These are phyloP conservation scores for Penicillium griseofulvum DNA, from an alignment of 2,329 filamentous ascomycete species.

Conservation along the genomic window DNA sequence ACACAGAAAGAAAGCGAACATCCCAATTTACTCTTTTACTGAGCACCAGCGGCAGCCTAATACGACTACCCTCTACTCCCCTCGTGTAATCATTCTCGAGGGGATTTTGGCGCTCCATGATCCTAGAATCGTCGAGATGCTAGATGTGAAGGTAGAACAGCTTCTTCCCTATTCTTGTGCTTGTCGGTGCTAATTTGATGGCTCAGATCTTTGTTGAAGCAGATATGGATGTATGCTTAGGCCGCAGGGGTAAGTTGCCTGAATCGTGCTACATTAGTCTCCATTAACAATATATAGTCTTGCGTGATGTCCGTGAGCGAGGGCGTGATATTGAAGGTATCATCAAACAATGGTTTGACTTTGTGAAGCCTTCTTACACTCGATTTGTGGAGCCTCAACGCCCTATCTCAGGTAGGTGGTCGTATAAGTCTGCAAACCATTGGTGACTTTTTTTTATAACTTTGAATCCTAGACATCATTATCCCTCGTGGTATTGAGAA, in stretches of 20 bases:
- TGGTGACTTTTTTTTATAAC: slow-evolving; percentile 9
- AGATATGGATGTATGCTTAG: slow-evolving; percentile 89
- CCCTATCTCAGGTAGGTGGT: slow-evolving; percentile 65
- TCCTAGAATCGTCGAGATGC: slow-evolving; percentile 73
- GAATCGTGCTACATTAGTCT: neutral
- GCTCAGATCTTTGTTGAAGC: slow-evolving; percentile 87
- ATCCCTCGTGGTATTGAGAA: slow-evolving; percentile 95
- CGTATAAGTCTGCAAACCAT: neutral
- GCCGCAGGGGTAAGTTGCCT: slow-evolving; percentile 67
- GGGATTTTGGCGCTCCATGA: slow-evolving; percentile 96
- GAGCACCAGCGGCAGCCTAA: slow-evolving; percentile 77
- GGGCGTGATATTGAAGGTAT: slow-evolving; percentile 90
- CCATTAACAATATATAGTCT: slow-evolving; percentile 53
- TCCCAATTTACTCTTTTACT: slow-evolving; percentile 92
- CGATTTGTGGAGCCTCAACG: slow-evolving; percentile 91
- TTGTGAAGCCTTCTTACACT: slow-evolving; percentile 95
- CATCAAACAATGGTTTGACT: slow-evolving; percentile 96
- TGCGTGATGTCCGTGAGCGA: slow-evolving; percentile 84
- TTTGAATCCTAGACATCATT: slow-evolving; percentile 67
- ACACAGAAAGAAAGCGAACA: slow-evolving; percentile 61
- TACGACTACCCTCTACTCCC: slow-evolving; percentile 90
- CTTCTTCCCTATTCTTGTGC: neutral
- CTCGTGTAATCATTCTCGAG: slow-evolving; percentile 91
- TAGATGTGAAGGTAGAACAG: slow-evolving; percentile 78
- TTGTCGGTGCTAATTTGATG: neutral